Percentiles rank a stretch among this genome's conserved stretches.
Conservation (phyloP, 202 grass and related monocot species). For the Alloteropsis angusta region DNA sequence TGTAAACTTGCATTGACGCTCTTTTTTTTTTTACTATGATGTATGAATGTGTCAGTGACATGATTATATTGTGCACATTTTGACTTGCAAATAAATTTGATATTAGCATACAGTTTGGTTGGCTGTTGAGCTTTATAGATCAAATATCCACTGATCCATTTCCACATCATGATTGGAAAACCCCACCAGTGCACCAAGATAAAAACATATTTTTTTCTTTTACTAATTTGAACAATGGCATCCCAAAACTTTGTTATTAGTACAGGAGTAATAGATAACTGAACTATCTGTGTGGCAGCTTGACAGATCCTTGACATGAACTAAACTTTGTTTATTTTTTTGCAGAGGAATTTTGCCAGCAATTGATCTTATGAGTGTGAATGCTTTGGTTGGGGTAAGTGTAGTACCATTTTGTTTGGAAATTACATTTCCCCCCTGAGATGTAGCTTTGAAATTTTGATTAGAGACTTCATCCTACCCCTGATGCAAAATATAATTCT, state of each 20-base stretch:
- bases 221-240: background rate
- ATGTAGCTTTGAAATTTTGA: background rate
- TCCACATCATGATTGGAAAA: background rate
- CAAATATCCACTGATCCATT: background rate
- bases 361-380: constrained; percentile 63
- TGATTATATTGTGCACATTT: background rate
- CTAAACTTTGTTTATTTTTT: constrained; percentile 14
- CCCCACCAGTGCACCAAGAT: background rate
- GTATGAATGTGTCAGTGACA: background rate
- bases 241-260: background rate
- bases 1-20: background rate
- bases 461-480: background rate
- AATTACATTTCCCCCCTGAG: background rate
- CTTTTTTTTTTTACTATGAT: constrained; percentile 12
- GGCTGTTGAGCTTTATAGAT: background rate
- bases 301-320: background rate
- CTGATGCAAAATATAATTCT: constrained; percentile 3
- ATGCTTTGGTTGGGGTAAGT: constrained; percentile 81
- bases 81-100: background rate
- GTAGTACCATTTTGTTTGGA: background rate
- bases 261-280: background rate
- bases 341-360: constrained; percentile 90
- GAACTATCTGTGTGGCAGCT: background rate
- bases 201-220: background rate
- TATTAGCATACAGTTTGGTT: background rate